phyloP scores from a whole-genome alignment of 2,329 filamentous ascomycete species.

The Fusarium acutatum region DNA sequence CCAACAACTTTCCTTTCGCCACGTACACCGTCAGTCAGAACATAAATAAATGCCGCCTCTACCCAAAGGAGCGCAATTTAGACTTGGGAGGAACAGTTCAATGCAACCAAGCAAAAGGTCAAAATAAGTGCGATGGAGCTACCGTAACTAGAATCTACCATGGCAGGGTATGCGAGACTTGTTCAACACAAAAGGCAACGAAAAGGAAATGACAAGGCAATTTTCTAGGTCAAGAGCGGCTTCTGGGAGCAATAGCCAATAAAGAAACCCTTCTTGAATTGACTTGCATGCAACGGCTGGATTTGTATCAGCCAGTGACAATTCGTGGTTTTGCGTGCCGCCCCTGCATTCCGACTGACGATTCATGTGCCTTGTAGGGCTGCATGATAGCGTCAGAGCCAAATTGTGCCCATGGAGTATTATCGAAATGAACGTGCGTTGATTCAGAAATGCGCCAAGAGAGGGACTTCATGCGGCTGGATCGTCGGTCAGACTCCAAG shows the following conservation, averaged over 20 bases:
- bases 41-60: neutral
- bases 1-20: accelerated
- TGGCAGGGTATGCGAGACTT: neutral
- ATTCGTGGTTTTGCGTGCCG: neutral
- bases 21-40: neutral
- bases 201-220: accelerated
- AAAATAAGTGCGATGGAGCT: neutral
- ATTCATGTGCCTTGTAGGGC: neutral
- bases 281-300: neutral
- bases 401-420: too few relatives aligned
- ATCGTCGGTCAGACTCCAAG: neutral
- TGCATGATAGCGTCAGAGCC: too few relatives aligned
- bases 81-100: neutral
- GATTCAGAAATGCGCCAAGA: too few relatives aligned
- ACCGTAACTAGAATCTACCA: neutral
- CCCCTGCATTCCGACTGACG: too few relatives aligned
- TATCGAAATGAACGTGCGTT: too few relatives aligned
- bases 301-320: neutral
- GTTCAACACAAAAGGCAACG: neutral
- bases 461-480: neutral
- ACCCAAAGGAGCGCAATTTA: neutral
- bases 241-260: neutral
- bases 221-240: accelerated
- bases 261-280: accelerated
- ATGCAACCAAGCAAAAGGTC: neutral